Conservation (phyloP, 1,139 yeast genomes). For the Kodamaea ohmeri region DNA sequence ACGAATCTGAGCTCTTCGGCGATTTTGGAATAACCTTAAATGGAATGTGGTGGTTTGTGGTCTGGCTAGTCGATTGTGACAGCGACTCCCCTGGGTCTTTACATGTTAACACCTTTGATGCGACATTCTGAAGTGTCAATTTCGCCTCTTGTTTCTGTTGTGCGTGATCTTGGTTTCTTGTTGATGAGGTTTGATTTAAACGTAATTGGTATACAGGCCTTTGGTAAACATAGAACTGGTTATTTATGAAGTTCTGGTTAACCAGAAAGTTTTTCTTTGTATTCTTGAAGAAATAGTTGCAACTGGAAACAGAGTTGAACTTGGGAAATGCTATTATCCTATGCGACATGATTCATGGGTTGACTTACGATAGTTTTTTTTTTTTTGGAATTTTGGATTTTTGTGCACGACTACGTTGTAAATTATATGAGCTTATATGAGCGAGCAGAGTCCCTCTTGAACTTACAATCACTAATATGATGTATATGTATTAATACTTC, state of each 20-base stretch:
- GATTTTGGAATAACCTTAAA: conserved; percentile 51
- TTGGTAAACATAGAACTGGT: conserved; percentile 24
- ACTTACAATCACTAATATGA: background rate
- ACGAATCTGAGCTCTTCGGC: background rate
- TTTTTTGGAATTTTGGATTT: background rate
- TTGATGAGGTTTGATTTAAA: conserved; percentile 6
- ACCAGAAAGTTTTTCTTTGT: conserved; percentile 30
- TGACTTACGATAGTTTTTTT: background rate
- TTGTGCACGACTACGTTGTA: conserved; percentile 5
- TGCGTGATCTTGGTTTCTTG: background rate
- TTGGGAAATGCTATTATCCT: conserved; percentile 26
- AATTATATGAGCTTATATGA: too few species aligned
- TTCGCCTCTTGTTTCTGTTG: conserved; percentile 1
- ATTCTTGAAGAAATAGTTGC: conserved; percentile 42
- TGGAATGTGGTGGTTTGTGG: conserved; percentile 42
- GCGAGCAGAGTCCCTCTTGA: too few species aligned
- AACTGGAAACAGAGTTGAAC: conserved; percentile 30
- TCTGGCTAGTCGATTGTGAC: conserved; percentile 20
- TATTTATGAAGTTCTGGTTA: conserved; percentile 37
- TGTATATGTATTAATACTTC: background rate
- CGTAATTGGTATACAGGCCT: conserved; percentile 6
- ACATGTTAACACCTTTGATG: conserved; percentile 38
- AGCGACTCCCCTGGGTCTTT: conserved; percentile 35
- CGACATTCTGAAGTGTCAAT: conserved; percentile 24
- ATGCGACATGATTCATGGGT: conserved; percentile 19